These are phyloP conservation scores for Stropharia rugosoannulata DNA, from an alignment of 768 basidiomycete genomes.

Conservation along the genomic window DNA sequence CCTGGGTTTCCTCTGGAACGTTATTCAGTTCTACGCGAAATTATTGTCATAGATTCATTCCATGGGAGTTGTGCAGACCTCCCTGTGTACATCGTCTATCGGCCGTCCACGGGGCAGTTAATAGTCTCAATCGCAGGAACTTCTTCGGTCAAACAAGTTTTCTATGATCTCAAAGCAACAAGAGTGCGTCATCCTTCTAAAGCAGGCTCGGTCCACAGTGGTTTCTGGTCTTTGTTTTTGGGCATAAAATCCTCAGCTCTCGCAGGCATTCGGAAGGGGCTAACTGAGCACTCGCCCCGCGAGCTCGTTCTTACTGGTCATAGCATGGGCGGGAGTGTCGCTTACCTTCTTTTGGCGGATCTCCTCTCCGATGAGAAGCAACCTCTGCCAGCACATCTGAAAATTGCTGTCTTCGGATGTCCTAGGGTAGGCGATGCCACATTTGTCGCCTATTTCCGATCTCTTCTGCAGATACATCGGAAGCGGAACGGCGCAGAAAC, in stretches of 20 bases:
- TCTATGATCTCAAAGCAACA: conserved; percentile 45
- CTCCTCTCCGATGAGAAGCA: conserved; percentile 33
- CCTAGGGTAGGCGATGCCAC: conserved; percentile 48
- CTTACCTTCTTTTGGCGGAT: conserved; percentile 49
- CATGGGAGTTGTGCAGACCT: conserved; percentile 41
- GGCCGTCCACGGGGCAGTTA: conserved; percentile 42
- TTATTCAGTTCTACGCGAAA: conserved; percentile 36
- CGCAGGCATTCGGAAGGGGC: conserved; percentile 35
- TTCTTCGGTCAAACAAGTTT: conserved; percentile 36
- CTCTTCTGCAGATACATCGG: conserved; percentile 32
- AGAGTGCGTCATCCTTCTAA: conserved; percentile 38
- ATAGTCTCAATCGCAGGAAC: conserved; percentile 56
- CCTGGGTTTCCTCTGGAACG: conserved; percentile 51
- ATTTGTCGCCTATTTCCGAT: conserved; percentile 42
- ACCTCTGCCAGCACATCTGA: conserved; percentile 30
- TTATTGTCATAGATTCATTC: conserved; percentile 36
- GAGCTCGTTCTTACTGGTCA: conserved; percentile 57
- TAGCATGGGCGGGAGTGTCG: conserved; percentile 56
- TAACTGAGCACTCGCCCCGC: conserved; percentile 27
- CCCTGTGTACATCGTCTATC: conserved; percentile 47
- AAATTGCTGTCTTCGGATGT: conserved; percentile 48
- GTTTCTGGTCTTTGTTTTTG: conserved; percentile 53
- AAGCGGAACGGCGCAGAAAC: conserved; percentile 31
- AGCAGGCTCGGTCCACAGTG: conserved; percentile 44
- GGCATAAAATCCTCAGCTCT: conserved; percentile 36